These are phyloP conservation scores for Suillus cothurnatus DNA, from an alignment of 768 basidiomycete genomes.

Conservation along the genomic window DNA sequence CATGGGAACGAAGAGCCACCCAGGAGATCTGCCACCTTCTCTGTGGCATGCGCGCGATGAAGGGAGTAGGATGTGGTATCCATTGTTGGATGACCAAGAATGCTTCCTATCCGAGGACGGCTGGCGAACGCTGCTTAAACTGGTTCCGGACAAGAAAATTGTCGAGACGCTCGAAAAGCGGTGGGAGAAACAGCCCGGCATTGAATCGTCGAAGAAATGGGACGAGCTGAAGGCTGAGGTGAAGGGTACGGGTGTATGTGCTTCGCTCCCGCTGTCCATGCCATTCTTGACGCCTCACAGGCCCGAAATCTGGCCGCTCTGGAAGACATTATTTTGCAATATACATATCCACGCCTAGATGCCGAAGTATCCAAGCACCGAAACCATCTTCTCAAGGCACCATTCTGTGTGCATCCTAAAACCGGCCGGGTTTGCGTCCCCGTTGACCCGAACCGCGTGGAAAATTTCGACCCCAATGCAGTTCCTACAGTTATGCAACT, in stretches of 20 bases:
- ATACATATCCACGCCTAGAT: constrained; percentile 95
- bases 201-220: constrained; percentile 77
- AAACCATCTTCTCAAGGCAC: constrained; percentile 97
- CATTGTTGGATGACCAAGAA: constrained; percentile 80
- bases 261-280: constrained; percentile 1
- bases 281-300: constrained; percentile 9
- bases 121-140: constrained; percentile 71
- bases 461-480: constrained; percentile 78
- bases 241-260: neutral
- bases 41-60: constrained; percentile 56
- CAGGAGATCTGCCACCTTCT: constrained; percentile 63
- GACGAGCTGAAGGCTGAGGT: constrained; percentile 51
- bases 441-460: constrained; percentile 72
- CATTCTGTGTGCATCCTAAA: constrained; percentile 96
- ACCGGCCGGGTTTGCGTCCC: constrained; percentile 97
- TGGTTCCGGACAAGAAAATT: constrained; percentile 66
- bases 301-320: constrained; percentile 49
- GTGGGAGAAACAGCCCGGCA: constrained; percentile 58
- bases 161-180: constrained; percentile 50
- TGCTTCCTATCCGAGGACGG: constrained; percentile 73
- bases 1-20: constrained; percentile 24
- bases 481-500: constrained; percentile 90
- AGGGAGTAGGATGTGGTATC: constrained; percentile 59
- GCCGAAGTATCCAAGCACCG: constrained; percentile 97
- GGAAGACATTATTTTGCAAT: constrained; percentile 90